Base-by-base conservation (phyloP, 768 basidiomycete genomes). In the Mycena polygramma region DNA sequence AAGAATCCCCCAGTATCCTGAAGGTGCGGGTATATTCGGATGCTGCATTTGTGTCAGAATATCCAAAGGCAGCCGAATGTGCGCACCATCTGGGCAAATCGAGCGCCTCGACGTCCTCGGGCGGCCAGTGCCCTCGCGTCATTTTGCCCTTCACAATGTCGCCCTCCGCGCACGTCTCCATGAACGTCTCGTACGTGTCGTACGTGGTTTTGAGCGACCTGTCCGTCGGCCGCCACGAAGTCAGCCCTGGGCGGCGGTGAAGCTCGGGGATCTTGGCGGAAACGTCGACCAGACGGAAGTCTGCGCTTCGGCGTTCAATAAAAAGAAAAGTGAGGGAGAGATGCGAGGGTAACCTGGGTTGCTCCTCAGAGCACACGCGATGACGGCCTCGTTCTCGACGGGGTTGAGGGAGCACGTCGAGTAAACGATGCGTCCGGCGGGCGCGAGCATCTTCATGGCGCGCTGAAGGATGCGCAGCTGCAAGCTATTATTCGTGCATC, bases 1-100 rank as follows among this genome's bases (percentile, higher is more conserved):
- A 98, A 99, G 82, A 99, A 99, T 0, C 96, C 98, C 4, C 98
- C 98, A 0, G 96, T 95, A 76, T 99, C 94, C 80, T 99, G 98
- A 11, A 98, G 83, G 78, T 99, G 97, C 2, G 98, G 97, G 77
- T 97, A 94, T 71, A 99, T 89, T 46, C 98, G 89, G 79, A 98
- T 82, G 74, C 96, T 98, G 57, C 20, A 63, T 26, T 26, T 14
- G 43, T 24, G 17, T 45, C 20, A 65, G 41, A 46, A 54, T 0
- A 57, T n/a, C 14, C 1, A 10, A 46, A 22, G 43, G 13, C 7
- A 54, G 39, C 87, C n/a, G 20, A 54, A 1, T 35, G 36, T n/a
- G 14, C 37, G 54, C 64, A 95, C 97, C 95, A 95, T 72, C 91
- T 87, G 10, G 91, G 84, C 30, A 99, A 81, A 60, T 91, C 83